phyloP scores from a whole-genome alignment of 495 filamentous ascomycete species.

The Saxispiralis lemnorum region DNA sequence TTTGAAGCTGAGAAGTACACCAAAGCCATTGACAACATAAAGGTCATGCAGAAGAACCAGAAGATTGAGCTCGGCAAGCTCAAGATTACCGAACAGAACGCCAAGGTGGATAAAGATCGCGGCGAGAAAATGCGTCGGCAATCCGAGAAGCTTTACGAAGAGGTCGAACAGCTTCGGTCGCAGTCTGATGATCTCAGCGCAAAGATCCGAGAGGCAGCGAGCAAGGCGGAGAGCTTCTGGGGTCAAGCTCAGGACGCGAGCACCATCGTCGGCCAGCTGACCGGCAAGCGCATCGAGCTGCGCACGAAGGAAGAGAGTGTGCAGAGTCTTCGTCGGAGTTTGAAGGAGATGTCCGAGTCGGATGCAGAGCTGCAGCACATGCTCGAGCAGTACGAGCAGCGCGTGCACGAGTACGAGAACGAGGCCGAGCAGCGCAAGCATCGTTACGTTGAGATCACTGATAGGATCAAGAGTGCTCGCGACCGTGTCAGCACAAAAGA shows the following conservation, averaged over 20 bases:
- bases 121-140: conserved; percentile 52
- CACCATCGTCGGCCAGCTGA: conserved; percentile 49
- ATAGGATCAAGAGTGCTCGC: conserved; percentile 41
- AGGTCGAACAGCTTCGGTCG: conserved; percentile 50
- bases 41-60: conserved; percentile 63
- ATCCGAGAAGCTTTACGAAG: conserved; percentile 43
- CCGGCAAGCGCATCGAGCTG: conserved; percentile 58
- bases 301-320: conserved; percentile 44
- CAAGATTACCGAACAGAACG: conserved; percentile 53
- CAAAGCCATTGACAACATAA: conserved; percentile 91
- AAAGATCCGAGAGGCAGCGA: conserved; percentile 37
- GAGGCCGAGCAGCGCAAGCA: conserved; percentile 44
- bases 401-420: conserved; percentile 43
- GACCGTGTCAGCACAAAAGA: conserved; percentile 49
- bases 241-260: conserved; percentile 43
- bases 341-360: conserved; percentile 58
- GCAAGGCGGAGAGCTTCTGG: conserved; percentile 41
- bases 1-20: conserved; percentile 95
- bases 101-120: conserved; percentile 72
- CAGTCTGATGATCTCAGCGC: conserved; percentile 39
- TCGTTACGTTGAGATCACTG: conserved; percentile 44
- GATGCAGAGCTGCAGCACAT: conserved; percentile 62
- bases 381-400: conserved; percentile 65
- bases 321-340: conserved; percentile 45
- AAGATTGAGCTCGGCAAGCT: conserved; percentile 52